Base-by-base conservation (phyloP, 164 flowering plant species). In the Macadamia tetraphylla region DNA sequence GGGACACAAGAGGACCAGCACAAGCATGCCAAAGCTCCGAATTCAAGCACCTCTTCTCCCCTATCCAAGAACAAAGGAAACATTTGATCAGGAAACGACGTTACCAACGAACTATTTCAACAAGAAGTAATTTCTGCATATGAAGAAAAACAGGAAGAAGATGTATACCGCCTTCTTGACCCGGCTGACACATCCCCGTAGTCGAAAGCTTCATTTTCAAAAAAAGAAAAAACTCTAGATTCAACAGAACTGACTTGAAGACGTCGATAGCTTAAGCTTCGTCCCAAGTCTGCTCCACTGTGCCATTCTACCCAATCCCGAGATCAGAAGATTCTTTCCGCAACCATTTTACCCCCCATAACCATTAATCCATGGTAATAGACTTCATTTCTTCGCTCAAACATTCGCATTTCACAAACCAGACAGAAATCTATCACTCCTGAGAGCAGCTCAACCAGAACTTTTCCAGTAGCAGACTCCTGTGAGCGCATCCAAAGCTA, bases 11-110 rank as follows among this genome's bases (percentile, higher is more conserved):
- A 18, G 97, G 97, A 2, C 97, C 97, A 59, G 97, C 97, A 62
- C 97, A 91, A 12, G 97, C 97, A 81, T 91, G 95, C 97, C 97
- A 91, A 63, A 91, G 85, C 78, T 91, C 94, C 32, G 97, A 91
- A 82, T 91, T 91, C 85, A 91, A 77, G 63, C 91, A 87, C 70
- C 84, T 85, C 80, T 85, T 91, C 68, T 87, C 93, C 65, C 84
- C 95, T 89, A 72, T 59, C 40, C 3, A 35, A 35, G 40, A 35
- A 35, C 40, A 35, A 2, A 35, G 23, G 23, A 2, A 35, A 35
- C 40, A 35, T 35, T 10, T 49, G 53, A 49, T 49, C 15, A 10
- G 3, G 29, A 17, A 29, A 46, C 5, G 13, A 56, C 7, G 42
- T 46, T 52, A 65, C 12, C 53, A 65, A 1, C 9, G 48, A 49